These are phyloP conservation scores for Circinella umbellata DNA, from an alignment of 371 early-diverging fungal genomes.

Conservation along the genomic window DNA sequence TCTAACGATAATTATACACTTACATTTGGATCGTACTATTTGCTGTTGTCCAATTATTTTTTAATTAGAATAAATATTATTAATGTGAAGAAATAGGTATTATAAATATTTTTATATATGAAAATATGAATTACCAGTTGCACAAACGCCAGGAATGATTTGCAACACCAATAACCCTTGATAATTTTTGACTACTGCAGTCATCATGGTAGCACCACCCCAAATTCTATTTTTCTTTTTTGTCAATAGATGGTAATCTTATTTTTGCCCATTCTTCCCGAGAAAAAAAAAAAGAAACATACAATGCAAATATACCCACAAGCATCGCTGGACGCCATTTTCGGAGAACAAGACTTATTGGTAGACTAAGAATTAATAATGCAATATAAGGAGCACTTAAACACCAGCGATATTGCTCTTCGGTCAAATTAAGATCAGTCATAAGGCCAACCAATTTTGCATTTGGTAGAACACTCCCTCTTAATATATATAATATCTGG, in stretches of 20 bases:
- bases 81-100: too few species aligned
- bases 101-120: not conserved
- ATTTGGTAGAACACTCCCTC: conserved; percentile 17
- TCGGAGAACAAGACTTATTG: conserved; percentile 39
- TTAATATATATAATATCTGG: not conserved
- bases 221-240: conserved; percentile 22
- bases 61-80: too few species aligned
- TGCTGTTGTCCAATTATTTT: not conserved
- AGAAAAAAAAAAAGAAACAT: conserved; percentile 1
- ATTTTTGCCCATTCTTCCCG: not conserved
- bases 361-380: conserved; percentile 36
- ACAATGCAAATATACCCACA: conserved; percentile 27
- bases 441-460: conserved; percentile 41
- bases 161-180: conserved; percentile 13
- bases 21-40: conserved; percentile 15
- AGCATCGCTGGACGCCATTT: conserved; percentile 20
- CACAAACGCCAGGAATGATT: conserved; percentile 23
- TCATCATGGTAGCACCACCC: conserved; percentile 27
- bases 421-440: conserved; percentile 29
- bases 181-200: conserved; percentile 28
- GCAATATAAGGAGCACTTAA: conserved; percentile 21
- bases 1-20: not conserved
- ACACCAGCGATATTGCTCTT: conserved; percentile 23
- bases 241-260: not conserved
- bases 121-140: conserved; percentile 14